phyloP scores from a whole-genome alignment of 2,329 filamentous ascomycete species.

The Trichoderma sp. region DNA sequence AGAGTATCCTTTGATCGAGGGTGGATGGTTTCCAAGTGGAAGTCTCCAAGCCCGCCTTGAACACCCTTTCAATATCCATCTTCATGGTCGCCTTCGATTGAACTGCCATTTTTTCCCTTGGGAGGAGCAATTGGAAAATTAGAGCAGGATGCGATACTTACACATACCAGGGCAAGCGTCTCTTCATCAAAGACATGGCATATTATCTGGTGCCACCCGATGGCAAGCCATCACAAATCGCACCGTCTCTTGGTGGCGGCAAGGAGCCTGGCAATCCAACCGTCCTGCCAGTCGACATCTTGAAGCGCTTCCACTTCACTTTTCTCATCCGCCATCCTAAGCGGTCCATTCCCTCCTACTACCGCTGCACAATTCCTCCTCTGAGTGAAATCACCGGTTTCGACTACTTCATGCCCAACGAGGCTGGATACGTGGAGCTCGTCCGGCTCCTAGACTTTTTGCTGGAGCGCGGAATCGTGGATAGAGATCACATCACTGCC shows the following conservation, averaged over 20 bases:
- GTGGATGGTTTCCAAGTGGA: background rate
- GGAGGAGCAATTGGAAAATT: background rate
- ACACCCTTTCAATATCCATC: background rate
- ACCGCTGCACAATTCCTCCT: conserved; percentile 88
- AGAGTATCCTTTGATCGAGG: background rate
- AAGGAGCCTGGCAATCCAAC: conserved; percentile 75
- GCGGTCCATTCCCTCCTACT: conserved; percentile 87
- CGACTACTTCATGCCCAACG: conserved; percentile 78
- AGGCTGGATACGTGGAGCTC: conserved; percentile 89
- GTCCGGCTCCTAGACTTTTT: conserved; percentile 86
- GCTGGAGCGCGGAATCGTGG: conserved; percentile 64
- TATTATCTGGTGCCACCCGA: conserved; percentile 84
- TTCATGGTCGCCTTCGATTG: background rate
- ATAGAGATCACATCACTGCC: conserved; percentile 73
- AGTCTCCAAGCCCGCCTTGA: background rate
- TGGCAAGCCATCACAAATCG: conserved; percentile 64
- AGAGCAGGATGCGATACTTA: conserved; percentile 25
- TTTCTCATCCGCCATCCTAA: conserved; percentile 97
- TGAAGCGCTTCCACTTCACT: conserved; percentile 85
- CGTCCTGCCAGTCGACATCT: conserved; percentile 69
- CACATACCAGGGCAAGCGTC: conserved; percentile 69
- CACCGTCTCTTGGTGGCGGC: conserved; percentile 72
- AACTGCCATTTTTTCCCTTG: background rate
- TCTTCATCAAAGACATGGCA: conserved; percentile 98
- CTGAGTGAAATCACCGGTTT: conserved; percentile 81